Evolutionary conservation across 2,329 filamentous ascomycete species (phyloP).

Genomic region (Microdochium trichocladiopsis): DNA sequence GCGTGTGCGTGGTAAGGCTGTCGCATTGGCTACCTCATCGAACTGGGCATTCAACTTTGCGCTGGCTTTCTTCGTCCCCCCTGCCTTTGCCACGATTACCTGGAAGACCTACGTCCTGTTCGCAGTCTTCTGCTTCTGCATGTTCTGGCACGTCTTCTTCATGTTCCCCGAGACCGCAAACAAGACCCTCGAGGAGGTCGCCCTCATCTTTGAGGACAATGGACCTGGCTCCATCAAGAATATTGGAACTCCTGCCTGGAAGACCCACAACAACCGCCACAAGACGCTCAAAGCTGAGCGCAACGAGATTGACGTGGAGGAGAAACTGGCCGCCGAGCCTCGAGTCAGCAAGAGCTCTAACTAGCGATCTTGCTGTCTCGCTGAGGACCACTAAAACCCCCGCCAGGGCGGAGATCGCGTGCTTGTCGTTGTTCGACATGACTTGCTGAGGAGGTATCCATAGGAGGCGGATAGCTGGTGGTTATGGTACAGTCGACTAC

Average conservation of each 20-base stretch:
- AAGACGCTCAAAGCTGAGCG: slow-evolving; percentile 23
- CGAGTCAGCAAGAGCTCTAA: background rate
- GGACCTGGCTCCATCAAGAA: slow-evolving; percentile 26
- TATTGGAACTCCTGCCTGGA: slow-evolving; percentile 34
- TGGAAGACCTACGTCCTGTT: slow-evolving; percentile 48
- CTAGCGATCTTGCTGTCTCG: background rate
- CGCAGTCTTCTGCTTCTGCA: slow-evolving; percentile 41
- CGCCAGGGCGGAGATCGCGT: no score
- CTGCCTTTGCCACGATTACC: slow-evolving; percentile 34
- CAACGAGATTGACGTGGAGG: slow-evolving; percentile 23
- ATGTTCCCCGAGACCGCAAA: slow-evolving; percentile 49
- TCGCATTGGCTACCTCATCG: slow-evolving; percentile 41
- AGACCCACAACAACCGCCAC: slow-evolving; percentile 27
- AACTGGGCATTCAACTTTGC: slow-evolving; percentile 46
- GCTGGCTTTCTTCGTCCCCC: slow-evolving; percentile 39
- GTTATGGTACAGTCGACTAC: no score
- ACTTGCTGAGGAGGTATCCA: no score
- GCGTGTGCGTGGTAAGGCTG: slow-evolving; percentile 42
- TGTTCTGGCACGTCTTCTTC: slow-evolving; percentile 45
- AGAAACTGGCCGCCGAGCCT: slow-evolving; percentile 17
- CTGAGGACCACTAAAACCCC: no score
- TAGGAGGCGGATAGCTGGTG: no score
- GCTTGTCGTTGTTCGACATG: no score
- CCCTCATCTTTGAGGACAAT: slow-evolving; percentile 36
- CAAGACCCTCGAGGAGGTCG: slow-evolving; percentile 47